Evolutionary conservation across 352 stramenopile genomes (phyloP).

Genomic region (Phytophthora cajani): DNA sequence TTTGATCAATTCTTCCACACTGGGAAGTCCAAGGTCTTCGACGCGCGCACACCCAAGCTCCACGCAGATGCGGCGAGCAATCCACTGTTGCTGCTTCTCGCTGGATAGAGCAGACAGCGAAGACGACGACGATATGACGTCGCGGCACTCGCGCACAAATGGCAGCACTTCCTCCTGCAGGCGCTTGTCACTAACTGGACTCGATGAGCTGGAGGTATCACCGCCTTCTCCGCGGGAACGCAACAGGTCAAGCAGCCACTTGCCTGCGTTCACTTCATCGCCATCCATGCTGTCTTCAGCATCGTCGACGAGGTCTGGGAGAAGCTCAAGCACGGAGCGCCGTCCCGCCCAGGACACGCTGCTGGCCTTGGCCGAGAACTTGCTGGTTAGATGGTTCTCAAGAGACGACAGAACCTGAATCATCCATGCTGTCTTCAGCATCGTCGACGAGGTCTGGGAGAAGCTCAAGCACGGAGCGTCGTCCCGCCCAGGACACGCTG

Average conservation of each 20-base stretch:
- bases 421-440: slow-evolving; percentile 10
- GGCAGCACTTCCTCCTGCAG: slow-evolving; percentile 32
- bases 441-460: slow-evolving; percentile 23
- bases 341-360: slow-evolving; percentile 26
- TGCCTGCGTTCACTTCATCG: slow-evolving; percentile 9
- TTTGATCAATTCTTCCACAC: slow-evolving; percentile 30
- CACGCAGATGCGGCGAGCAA: slow-evolving; percentile 31
- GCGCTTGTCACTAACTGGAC: slow-evolving; percentile 9
- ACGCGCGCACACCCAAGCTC: slow-evolving; percentile 32
- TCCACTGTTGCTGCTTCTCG: slow-evolving; percentile 46
- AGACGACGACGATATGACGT: slow-evolving; percentile 32
- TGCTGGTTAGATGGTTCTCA: slow-evolving; percentile 35
- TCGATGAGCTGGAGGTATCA: not conserved
- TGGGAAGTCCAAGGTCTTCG: slow-evolving; percentile 29
- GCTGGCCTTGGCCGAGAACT: slow-evolving; percentile 24
- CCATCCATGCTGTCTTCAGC: slow-evolving; percentile 9
- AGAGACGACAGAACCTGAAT: slow-evolving; percentile 49
- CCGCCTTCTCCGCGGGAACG: not conserved
- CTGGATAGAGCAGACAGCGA: slow-evolving; percentile 30
- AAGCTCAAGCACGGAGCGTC: slow-evolving; percentile 32
- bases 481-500: slow-evolving; percentile 25
- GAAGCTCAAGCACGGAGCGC: slow-evolving; percentile 33
- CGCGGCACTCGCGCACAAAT: slow-evolving; percentile 38
- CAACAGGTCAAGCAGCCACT: slow-evolving; percentile 23
- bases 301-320: slow-evolving; percentile 23